These are phyloP conservation scores for Phytophthora tubulina DNA, from an alignment of 352 stramenopile genomes.

Conservation along the genomic window DNA sequence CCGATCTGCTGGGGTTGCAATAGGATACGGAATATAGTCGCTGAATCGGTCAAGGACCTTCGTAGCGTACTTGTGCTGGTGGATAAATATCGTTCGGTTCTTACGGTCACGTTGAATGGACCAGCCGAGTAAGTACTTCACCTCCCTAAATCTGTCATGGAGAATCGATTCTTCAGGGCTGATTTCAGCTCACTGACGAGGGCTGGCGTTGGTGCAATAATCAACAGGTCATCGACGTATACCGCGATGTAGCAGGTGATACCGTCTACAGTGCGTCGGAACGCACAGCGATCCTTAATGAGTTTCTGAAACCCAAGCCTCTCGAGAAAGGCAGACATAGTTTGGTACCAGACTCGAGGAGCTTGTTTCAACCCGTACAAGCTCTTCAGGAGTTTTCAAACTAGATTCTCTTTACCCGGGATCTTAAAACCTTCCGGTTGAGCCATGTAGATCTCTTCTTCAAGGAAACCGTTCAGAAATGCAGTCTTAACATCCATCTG, in stretches of 20 bases:
- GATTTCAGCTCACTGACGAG: too few species aligned
- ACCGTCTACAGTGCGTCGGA: not conserved
- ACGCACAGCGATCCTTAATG: conserved; percentile 7
- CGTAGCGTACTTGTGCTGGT: too few species aligned
- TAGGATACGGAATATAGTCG: too few species aligned
- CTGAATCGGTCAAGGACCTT: too few species aligned
- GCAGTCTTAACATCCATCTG: conserved; percentile 48
- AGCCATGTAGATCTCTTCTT: too few species aligned
- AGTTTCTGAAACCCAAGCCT: too few species aligned
- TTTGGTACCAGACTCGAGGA: conserved; percentile 28
- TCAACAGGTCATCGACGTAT: conserved; percentile 13
- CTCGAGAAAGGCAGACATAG: conserved; percentile 5
- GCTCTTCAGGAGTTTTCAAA: too few species aligned
- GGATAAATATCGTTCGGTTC: conserved; percentile 30
- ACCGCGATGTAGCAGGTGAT: conserved; percentile 2
- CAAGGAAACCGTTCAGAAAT: too few species aligned
- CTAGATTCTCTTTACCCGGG: conserved; percentile 20
- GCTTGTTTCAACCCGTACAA: conserved; percentile 33
- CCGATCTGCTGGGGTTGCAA: too few species aligned
- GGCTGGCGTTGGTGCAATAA: conserved; percentile 22
- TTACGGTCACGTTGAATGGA: conserved; percentile 25
- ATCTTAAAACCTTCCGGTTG: conserved; percentile 16
- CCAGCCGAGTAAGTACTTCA: too few species aligned
- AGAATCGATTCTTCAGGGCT: too few species aligned
- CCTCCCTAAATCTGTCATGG: too few species aligned